These are phyloP conservation scores for Moricandia moricandioides DNA, from an alignment of 345 rosid genomes.

Conservation along the genomic window DNA sequence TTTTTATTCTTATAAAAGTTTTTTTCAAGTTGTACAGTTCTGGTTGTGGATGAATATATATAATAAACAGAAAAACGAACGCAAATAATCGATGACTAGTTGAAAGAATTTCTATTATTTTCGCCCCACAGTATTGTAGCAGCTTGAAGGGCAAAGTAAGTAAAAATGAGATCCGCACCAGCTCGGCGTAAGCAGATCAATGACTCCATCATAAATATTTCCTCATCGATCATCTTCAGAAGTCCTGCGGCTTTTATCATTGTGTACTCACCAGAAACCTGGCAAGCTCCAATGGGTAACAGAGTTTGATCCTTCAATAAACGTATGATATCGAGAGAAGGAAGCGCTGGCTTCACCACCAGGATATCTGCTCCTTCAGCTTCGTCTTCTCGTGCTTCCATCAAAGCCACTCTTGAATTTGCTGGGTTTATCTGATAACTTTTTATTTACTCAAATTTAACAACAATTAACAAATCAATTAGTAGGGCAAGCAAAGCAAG, in stretches of 20 bases:
- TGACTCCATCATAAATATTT: constrained; percentile 93
- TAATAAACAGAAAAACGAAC: background rate
- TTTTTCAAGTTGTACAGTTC: background rate
- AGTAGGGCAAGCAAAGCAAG: background rate
- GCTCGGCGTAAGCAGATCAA: constrained; percentile 80
- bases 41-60: background rate
- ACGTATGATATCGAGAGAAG: constrained; percentile 87
- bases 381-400: constrained; percentile 78
- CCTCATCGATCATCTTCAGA: constrained; percentile 89
- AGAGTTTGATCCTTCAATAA: constrained; percentile 67
- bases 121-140: constrained; percentile 68
- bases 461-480: constrained; percentile 20
- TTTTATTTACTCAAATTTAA: constrained; percentile 18
- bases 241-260: constrained; percentile 91
- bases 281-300: constrained; percentile 88
- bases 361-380: constrained; percentile 96
- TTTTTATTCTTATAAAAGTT: background rate
- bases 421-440: constrained; percentile 97
- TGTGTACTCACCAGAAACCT: constrained; percentile 74
- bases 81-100: background rate
- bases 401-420: constrained; percentile 81
- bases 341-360: constrained; percentile 90
- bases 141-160: constrained; percentile 90
- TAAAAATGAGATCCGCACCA: constrained; percentile 81
- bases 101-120: background rate